Evolutionary conservation across 2,329 filamentous ascomycete genomes (phyloP).

Genomic region (Fusarium nanum): DNA sequence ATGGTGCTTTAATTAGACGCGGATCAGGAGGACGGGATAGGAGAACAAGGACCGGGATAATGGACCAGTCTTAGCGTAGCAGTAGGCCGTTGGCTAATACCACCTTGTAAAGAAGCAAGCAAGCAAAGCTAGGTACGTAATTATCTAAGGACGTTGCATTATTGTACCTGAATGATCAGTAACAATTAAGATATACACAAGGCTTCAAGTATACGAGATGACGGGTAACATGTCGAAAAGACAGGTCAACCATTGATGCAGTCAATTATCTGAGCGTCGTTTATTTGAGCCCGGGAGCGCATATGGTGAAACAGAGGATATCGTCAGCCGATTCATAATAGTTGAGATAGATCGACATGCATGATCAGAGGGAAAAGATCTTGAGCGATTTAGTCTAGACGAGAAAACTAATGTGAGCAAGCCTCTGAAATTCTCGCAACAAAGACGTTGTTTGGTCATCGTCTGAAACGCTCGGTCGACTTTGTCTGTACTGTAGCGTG

Average conservation of each 20-base stretch:
- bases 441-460: slow-evolving; percentile 21
- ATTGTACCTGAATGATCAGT: background rate
- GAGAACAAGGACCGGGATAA: slow-evolving; percentile 18
- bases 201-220: slow-evolving; percentile 24
- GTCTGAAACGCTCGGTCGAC: slow-evolving; percentile 39
- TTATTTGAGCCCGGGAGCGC: background rate
- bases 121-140: background rate
- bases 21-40: slow-evolving; percentile 37
- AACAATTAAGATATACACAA: background rate
- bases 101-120: slow-evolving; percentile 2
- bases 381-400: slow-evolving; percentile 19
- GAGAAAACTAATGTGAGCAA: background rate
- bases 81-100: slow-evolving; percentile 4
- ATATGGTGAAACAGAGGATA: slow-evolving; percentile 28
- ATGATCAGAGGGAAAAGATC: background rate
- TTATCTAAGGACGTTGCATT: background rate
- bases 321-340: slow-evolving; percentile 2
- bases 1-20: slow-evolving; percentile 37
- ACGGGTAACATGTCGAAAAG: slow-evolving; percentile 22
- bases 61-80: background rate
- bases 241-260: slow-evolving; percentile 12
- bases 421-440: background rate
- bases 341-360: background rate
- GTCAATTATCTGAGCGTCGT: background rate
- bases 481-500: slow-evolving; percentile 15